phyloP scores from a whole-genome alignment of 1,284 basidiomycete genomes.

The Trametes hirsuta region DNA sequence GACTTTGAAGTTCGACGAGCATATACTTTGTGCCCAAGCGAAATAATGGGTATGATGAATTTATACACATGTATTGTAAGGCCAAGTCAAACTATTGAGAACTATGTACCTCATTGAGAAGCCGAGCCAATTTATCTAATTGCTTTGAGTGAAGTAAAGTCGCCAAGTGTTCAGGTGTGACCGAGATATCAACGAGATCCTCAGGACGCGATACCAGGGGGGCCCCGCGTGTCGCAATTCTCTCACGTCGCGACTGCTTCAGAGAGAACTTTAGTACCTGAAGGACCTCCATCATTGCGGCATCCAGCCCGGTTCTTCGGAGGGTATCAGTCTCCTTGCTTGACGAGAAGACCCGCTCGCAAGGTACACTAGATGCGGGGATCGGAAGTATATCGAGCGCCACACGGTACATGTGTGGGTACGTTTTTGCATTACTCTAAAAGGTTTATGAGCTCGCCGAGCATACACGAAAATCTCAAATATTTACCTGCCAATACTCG shows the following conservation, averaged over 20 bases:
- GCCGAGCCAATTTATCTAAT: not conserved
- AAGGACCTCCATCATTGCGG: slow-evolving; percentile 29
- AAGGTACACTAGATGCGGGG: slow-evolving; percentile 34
- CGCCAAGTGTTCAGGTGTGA: not conserved
- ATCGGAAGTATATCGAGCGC: slow-evolving; percentile 32
- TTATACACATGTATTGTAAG: not conserved
- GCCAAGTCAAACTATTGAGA: not conserved
- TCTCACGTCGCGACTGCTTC: slow-evolving; percentile 15
- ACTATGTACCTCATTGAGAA: not conserved
- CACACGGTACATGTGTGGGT: slow-evolving; percentile 22
- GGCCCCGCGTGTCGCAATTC: not conserved
- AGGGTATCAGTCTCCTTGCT: slow-evolving; percentile 29
- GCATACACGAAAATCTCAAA: not conserved
- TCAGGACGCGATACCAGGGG: not conserved
- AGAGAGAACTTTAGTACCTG: slow-evolving; percentile 31
- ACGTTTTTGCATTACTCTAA: slow-evolving; percentile 1
- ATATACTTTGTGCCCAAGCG: too few relatives aligned
- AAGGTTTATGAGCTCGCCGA: not conserved
- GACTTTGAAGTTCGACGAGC: too few relatives aligned
- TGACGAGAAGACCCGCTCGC: slow-evolving; percentile 34
- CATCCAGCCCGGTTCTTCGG: slow-evolving; percentile 11
- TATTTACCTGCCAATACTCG: slow-evolving; percentile 1
- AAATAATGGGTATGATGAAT: not conserved
- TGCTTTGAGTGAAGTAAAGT: not conserved
- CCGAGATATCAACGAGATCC: not conserved